Evolutionary conservation across 2,329 filamentous ascomycete species (phyloP).

Genomic region (Ophioceras dolichostomum): DNA sequence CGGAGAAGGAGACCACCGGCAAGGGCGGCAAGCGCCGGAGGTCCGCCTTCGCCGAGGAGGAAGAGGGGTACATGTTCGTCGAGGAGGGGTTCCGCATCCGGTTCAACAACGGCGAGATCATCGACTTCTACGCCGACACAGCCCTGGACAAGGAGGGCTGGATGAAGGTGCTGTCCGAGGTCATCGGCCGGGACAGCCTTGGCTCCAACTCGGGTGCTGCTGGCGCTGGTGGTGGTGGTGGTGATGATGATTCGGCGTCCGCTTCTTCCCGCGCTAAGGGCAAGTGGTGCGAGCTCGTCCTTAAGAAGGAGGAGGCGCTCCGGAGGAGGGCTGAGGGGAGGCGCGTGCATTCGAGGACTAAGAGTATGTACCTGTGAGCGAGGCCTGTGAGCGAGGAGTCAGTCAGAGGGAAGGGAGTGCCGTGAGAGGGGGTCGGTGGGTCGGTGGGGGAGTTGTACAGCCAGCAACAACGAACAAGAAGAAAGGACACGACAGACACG

Average conservation of each 20-base stretch:
- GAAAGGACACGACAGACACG: no score
- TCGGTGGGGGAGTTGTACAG: background rate
- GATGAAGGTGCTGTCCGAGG: constrained; percentile 79
- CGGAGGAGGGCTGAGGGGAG: constrained; percentile 39
- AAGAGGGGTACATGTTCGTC: constrained; percentile 99
- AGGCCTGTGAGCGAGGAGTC: no score
- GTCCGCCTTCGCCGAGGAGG: constrained; percentile 93
- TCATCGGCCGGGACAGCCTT: constrained; percentile 43
- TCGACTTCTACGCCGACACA: constrained; percentile 95
- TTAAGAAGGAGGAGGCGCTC: constrained; percentile 50
- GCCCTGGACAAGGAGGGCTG: constrained; percentile 81
- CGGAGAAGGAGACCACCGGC: constrained; percentile 69
- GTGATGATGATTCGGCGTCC: constrained; percentile 29
- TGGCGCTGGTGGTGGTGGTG: constrained; percentile 14
- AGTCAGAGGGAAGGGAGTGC: no score
- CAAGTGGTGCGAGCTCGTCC: constrained; percentile 57
- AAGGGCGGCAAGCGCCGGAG: constrained; percentile 72
- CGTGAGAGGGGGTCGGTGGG: no score
- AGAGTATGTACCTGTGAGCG: constrained; percentile 40
- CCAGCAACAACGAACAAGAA: background rate
- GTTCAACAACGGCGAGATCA: constrained; percentile 95
- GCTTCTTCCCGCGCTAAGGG: constrained; percentile 29
- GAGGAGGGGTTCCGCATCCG: constrained; percentile 98
- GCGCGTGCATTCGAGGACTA: constrained; percentile 41
- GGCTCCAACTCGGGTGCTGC: constrained; percentile 27